Base-by-base conservation (phyloP, 108 stramenopile species). In the Bacterosira constricta region DNA sequence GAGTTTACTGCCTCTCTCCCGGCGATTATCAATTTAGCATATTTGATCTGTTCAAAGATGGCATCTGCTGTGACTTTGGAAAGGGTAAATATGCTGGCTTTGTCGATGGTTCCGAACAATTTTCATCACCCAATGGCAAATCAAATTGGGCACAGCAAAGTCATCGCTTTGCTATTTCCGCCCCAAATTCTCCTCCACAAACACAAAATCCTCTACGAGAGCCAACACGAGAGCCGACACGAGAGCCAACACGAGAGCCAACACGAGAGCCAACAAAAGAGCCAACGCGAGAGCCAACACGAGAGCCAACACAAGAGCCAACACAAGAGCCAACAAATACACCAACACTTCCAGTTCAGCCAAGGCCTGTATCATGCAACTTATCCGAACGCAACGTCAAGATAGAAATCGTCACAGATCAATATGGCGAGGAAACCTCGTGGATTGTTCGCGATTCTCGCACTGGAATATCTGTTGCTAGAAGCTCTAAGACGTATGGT, bases 41-140 rank as follows among this genome's bases (percentile, higher is more conserved):
- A 4, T 29, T 34, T 17, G 70, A 71, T 34, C 37, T 46, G 47
- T 62, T 71, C 52, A 71, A 62, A 36, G 71, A 72, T 53, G 71
- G 71, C 18, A 72, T 72, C 60, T 62, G 61, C 37, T 52, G 57
- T 44, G 49, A 36, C 23, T 12, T 13, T n/a, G 60, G 71, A 29
- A 26, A 47, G 10, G 71, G 71, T 6, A 52, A 51, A 18, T 63
- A 72, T 23, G 12, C 50, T 38, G 71, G 57, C 18, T 45, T 53
- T 12, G 27, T 72, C 9, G 71, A 52, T 53, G 51, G 70, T 5
- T 17, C 17, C 4, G 25, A 49, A 42, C 31, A 45, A 38, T 71
- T 71, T 55, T 7, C 50, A 39, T 62, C 60, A 25, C 71, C 71
- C 13, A 34, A 11, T 17, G 61, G 38, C 2, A 50, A 62, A 29